Evolutionary conservation across 805 yeast genomes (phyloP).

Genomic region (Candida jianshihensis): DNA sequence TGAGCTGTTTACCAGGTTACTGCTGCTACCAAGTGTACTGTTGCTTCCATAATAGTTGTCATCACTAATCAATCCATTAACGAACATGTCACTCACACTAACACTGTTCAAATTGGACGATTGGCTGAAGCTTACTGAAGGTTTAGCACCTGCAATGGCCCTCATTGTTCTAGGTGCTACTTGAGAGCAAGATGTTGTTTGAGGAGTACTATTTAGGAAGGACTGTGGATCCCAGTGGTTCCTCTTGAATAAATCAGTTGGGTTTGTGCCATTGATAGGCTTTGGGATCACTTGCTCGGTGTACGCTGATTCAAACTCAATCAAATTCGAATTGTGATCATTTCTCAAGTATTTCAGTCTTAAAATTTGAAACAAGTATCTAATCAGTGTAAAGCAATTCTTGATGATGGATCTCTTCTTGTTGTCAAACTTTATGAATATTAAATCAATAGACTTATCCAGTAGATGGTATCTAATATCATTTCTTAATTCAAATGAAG

Average conservation of each 20-base stretch:
- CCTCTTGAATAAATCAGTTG: conserved; percentile 9
- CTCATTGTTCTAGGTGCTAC: conserved; percentile 27
- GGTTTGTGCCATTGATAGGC: conserved; percentile 13
- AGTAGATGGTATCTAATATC: conserved; percentile 25
- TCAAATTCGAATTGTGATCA: conserved; percentile 9
- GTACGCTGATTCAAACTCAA: conserved; percentile 18
- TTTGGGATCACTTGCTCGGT: conserved; percentile 23
- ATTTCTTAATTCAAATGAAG: conserved; percentile 25
- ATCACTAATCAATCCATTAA: conserved; percentile 20
- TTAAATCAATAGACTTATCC: conserved; percentile 25
- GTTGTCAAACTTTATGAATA: conserved; percentile 26
- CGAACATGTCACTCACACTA: conserved; percentile 22
- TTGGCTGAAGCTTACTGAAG: conserved; percentile 14
- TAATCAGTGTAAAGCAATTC: conserved; percentile 26
- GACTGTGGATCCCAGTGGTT: conserved; percentile 3
- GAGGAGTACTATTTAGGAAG: conserved; percentile 6
- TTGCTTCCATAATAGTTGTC: conserved; percentile 1
- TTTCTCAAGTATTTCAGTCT: conserved; percentile 23
- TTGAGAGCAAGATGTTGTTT: conserved; percentile 25
- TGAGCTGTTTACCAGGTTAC: conserved; percentile 1
- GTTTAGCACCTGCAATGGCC: conserved; percentile 18
- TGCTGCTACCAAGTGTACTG: not conserved
- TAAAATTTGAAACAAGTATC: conserved; percentile 26
- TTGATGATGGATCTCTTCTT: conserved; percentile 27
- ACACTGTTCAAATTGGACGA: conserved; percentile 14